phyloP scores from a whole-genome alignment of 257 asterid species.

The Lavandula angustifolia region DNA sequence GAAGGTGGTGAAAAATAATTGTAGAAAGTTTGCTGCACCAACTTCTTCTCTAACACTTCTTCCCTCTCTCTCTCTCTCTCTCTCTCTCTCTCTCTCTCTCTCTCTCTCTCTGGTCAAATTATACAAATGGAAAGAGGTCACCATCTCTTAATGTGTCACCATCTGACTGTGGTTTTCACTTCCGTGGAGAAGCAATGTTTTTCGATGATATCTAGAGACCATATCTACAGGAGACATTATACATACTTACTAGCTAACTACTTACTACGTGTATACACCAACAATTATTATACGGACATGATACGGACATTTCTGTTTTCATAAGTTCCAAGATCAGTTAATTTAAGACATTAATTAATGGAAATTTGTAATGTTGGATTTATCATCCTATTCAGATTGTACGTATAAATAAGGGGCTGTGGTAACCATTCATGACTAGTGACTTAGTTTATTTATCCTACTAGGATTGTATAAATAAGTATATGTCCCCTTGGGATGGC shows the following conservation, averaged over 20 bases:
- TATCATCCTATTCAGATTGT: too few species aligned
- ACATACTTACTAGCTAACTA: background rate
- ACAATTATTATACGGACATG: too few species aligned
- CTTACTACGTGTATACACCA: constrained; percentile 27
- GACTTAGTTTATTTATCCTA: too few species aligned
- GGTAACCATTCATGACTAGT: too few species aligned
- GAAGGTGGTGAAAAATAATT: constrained; percentile 43
- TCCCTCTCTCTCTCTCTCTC: constrained; percentile 23
- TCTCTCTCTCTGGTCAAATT: constrained; percentile 41
- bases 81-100: constrained; percentile 25
- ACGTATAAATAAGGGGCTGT: too few species aligned
- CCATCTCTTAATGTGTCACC: constrained; percentile 39
- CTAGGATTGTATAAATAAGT: too few species aligned
- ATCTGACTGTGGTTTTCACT: constrained; percentile 31
- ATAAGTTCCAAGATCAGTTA: too few species aligned
- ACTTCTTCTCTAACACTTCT: constrained; percentile 51
- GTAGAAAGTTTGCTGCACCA: constrained; percentile 68
- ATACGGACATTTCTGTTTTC: too few species aligned
- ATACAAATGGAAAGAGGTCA: constrained; percentile 29
- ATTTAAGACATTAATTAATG: too few species aligned
- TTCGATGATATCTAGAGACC: constrained; percentile 41
- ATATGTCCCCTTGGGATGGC: too few species aligned
- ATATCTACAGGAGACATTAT: background rate
- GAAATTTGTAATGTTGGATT: too few species aligned
- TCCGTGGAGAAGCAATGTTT: constrained; percentile 35